Base-by-base conservation (phyloP, 805 yeast species). In the Cyberlindnera galapagoensis region DNA sequence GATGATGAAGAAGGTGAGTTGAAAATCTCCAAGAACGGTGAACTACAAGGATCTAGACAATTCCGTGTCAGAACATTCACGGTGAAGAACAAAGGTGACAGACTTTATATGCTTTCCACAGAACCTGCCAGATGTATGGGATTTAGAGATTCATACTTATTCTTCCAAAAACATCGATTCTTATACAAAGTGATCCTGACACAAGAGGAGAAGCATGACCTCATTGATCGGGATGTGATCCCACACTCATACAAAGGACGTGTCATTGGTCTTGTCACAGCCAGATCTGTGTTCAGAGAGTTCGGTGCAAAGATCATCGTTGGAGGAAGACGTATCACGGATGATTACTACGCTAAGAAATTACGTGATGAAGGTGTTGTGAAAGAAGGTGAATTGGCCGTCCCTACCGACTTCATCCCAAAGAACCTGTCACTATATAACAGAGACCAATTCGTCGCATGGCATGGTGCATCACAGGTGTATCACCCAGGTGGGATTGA, bases 61-160 rank as follows among this genome's bases (percentile, higher is more conserved):
- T 90, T 72, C 61, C 67, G 88, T 38, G 76, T 80, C 34, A 71
- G 79, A 39, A 71, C 81, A 0, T 83, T 83, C 56, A 77, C 76
- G 6, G 64, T 81, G 7, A 36, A 45, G 15, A 62, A 59, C 12
- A 61, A 74, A 34, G 96, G 95, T 7, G 73, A 76, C 14, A 68
- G 78, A 43, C 65, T 78, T 36, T 92, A 75, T 57, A 88, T 90
- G 95, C 72, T 92, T 29, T 80, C 95, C 3, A 88, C 97, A 0
- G 98, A 92, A 52, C 95, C 96, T 3, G 97, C 98, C 1, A 72
- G 97, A 46, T 76, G 90, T 49, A 86, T 90, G 40, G 97, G 97
- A 4, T 84, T 87, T 60, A 71, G 96, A 46, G 97, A 90, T 53
- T 84, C 95, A 3, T 87, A 90, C 50, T 64, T 87, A 33, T 66